Conservation (phyloP, 73 alveolate species). For the Uronychia setigera region DNA sequence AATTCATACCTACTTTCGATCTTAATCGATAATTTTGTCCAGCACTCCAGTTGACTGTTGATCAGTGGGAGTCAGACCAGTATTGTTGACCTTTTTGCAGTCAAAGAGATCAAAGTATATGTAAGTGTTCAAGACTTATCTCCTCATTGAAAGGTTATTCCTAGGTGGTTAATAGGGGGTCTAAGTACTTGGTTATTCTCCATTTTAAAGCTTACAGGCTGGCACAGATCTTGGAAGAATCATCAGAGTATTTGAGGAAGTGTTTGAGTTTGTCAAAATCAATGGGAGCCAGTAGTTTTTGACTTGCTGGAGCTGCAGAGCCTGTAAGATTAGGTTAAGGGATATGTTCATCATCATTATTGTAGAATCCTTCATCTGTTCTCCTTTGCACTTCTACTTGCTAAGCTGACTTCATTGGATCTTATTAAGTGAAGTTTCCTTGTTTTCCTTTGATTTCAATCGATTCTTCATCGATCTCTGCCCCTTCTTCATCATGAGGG, state of each 20-base stretch:
- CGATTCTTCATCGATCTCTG: neutral
- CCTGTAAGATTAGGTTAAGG: neutral
- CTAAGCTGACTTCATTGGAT: conserved; percentile 13
- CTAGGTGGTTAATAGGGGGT: conserved; percentile 2
- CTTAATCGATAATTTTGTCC: conserved; percentile 9
- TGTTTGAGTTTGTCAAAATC: conserved; percentile 55
- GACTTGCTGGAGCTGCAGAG: conserved; percentile 5
- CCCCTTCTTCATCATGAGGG: neutral
- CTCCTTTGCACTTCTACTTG: neutral
- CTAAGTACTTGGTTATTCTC: conserved; percentile 61
- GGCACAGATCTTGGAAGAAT: conserved; percentile 59
- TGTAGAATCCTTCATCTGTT: neutral
- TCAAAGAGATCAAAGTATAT: conserved; percentile 61
- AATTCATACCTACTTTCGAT: neutral
- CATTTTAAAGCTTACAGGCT: conserved; percentile 75
- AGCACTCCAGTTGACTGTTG: conserved; percentile 1
- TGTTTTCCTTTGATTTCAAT: conserved; percentile 3
- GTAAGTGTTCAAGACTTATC: conserved; percentile 51
- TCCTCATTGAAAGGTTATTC: conserved; percentile 24
- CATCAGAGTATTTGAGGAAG: conserved; percentile 34
- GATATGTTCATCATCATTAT: neutral
- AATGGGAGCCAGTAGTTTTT: conserved; percentile 34
- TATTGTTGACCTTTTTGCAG: conserved; percentile 35
- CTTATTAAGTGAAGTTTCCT: conserved; percentile 1
- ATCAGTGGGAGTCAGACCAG: no score